Conservation (phyloP, 768 basidiomycete species). For the Neoboletus brunneissimus region DNA sequence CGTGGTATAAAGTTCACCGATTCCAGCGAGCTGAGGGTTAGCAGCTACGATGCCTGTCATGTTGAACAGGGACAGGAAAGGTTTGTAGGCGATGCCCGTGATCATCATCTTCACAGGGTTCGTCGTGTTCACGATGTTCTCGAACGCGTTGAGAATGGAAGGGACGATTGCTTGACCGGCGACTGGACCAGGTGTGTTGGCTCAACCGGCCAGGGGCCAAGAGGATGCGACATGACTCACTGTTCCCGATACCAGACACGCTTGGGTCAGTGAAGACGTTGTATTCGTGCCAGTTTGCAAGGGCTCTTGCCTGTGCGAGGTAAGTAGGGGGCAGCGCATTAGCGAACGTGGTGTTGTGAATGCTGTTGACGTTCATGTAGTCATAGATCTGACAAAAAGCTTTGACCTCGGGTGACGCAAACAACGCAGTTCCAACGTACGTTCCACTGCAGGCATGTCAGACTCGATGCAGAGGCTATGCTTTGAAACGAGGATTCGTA, state of each 20-base stretch:
- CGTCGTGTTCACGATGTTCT: conserved; percentile 46
- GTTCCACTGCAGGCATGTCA: conserved; percentile 40
- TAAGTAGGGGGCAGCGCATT: conserved; percentile 44
- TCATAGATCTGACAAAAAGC: conserved; percentile 51
- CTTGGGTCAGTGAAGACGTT: conserved; percentile 55
- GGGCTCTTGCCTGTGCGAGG: conserved; percentile 52
- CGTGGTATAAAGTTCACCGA: conserved; percentile 40
- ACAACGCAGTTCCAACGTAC: conserved; percentile 27
- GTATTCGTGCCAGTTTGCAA: conserved; percentile 76
- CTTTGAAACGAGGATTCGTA: conserved; percentile 20
- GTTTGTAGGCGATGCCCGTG: conserved; percentile 69
- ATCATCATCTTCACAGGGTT: conserved; percentile 58
- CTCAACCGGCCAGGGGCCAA: neutral
- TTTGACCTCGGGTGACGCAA: neutral
- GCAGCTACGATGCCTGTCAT: conserved; percentile 58
- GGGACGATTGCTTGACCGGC: conserved; percentile 65
- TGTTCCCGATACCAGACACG: conserved; percentile 63
- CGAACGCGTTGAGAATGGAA: conserved; percentile 52
- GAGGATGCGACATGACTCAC: conserved; percentile 32
- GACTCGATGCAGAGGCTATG: neutral
- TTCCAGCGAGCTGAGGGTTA: conserved; percentile 52
- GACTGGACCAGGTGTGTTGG: conserved; percentile 39
- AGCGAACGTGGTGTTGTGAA: conserved; percentile 60
- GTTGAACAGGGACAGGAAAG: conserved; percentile 74
- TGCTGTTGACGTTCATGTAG: conserved; percentile 69